These are phyloP conservation scores for Cadophora luteo-olivacea DNA, from an alignment of 2,329 filamentous ascomycete species.

Conservation along the genomic window DNA sequence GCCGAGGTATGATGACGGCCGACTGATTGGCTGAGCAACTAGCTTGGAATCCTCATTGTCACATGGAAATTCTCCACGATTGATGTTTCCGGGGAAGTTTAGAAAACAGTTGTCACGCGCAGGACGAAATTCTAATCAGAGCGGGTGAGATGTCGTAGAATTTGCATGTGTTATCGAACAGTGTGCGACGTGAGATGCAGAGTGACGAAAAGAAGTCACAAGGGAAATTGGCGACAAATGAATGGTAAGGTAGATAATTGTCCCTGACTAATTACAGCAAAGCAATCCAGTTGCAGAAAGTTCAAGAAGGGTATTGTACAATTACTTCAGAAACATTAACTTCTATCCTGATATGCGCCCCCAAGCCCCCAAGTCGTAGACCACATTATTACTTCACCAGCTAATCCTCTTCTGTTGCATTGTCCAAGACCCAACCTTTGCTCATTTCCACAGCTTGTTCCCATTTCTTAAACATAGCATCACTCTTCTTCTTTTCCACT, in stretches of 20 bases:
- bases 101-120: conserved; percentile 17
- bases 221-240: conserved; percentile 1
- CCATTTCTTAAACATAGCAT: conserved; percentile 73
- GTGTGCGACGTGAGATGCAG: neutral
- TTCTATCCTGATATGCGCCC: neutral
- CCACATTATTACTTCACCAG: neutral
- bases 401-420: conserved; percentile 19
- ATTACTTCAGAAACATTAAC: conserved; percentile 1
- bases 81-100: conserved; percentile 19
- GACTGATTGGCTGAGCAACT: conserved; percentile 15
- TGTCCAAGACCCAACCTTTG: conserved; percentile 65
- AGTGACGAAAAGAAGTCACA: conserved; percentile 9
- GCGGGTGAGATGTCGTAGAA: neutral
- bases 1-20: conserved; percentile 19
- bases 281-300: neutral
- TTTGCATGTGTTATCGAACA: conserved; percentile 22
- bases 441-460: conserved; percentile 81
- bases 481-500: conserved; percentile 64
- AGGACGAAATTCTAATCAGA: conserved; percentile 10
- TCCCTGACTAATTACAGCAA: too few species aligned
- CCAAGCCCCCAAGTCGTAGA: neutral
- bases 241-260: too few species aligned
- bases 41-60: conserved; percentile 10
- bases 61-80: conserved; percentile 22
- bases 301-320: conserved; percentile 7